Percentiles rank a stretch among this genome's conserved stretches.
These are phyloP conservation scores for Neopestalotiopsis clavispora DNA, from an alignment of 2,329 filamentous ascomycete genomes.

Conservation along the genomic window DNA sequence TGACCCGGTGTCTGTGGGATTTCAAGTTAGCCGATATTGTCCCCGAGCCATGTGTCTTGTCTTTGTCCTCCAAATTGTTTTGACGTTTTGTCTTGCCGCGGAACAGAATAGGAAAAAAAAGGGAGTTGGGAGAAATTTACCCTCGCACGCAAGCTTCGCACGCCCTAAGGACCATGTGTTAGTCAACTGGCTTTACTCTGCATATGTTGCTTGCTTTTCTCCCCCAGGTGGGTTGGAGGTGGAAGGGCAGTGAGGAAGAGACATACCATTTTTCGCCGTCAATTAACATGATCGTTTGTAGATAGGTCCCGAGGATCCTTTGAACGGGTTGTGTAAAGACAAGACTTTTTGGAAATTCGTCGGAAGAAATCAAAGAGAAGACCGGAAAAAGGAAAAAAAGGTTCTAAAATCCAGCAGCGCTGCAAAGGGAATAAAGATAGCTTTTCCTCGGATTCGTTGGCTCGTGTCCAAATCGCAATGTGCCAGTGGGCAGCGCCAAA, in stretches of 20 bases:
- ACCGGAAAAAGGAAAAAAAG: constrained; percentile 7
- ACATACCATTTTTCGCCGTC: constrained; percentile 87
- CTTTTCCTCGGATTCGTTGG: constrained; percentile 1
- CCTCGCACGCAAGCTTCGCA: constrained; percentile 96
- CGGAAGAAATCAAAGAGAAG: neutral
- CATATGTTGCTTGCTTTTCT: neutral
- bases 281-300: constrained; percentile 69
- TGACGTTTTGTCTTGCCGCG: no score
- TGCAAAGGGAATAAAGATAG: neutral
- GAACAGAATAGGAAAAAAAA: neutral
- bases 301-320: neutral
- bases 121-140: neutral
- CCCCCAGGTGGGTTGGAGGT: neutral
- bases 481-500: neutral
- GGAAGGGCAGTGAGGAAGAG: neutral
- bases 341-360: neutral
- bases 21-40: neutral
- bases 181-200: neutral
- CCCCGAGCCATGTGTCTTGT: neutral
- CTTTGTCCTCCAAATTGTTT: neutral
- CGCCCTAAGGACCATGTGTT: constrained; percentile 50
- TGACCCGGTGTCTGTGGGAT: constrained; percentile 78
- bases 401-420: neutral
- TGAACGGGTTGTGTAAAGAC: neutral
- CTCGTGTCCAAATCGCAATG: constrained; percentile 7